Conservation (phyloP, 1,139 yeast species). For the Taphrina deformans region DNA sequence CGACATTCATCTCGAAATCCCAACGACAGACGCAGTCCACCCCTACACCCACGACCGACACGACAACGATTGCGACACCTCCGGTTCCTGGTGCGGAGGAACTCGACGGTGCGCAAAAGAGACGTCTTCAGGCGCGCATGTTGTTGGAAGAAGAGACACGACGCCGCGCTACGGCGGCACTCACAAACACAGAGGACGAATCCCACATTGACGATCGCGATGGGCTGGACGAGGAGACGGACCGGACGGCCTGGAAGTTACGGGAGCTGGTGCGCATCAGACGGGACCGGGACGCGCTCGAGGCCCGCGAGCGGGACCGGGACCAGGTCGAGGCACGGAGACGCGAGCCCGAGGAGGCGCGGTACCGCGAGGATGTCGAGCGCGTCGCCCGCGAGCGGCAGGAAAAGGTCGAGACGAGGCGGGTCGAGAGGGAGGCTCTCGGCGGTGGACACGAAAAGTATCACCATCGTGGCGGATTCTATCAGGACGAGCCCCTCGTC, state of each 20-base stretch:
- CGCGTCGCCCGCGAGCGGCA: slow-evolving; percentile 36
- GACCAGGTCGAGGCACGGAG: slow-evolving; percentile 48
- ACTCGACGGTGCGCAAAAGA: slow-evolving; percentile 9
- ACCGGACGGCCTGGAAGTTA: slow-evolving; percentile 52
- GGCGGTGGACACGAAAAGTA: slow-evolving; percentile 42
- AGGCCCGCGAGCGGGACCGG: slow-evolving; percentile 47
- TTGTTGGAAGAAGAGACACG: neutral
- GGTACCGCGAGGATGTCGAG: slow-evolving; percentile 39
- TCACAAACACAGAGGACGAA: slow-evolving; percentile 40
- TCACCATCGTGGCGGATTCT: slow-evolving; percentile 48
- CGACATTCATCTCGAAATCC: slow-evolving; percentile 3
- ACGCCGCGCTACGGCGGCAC: neutral
- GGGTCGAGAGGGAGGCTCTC: neutral
- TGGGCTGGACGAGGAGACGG: slow-evolving; percentile 54
- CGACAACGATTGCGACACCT: neutral
- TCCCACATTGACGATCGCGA: slow-evolving; percentile 56
- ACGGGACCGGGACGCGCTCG: slow-evolving; percentile 51
- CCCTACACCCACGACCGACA: neutral
- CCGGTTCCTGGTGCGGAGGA: neutral
- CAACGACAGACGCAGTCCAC: neutral
- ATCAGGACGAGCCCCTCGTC: slow-evolving; percentile 38
- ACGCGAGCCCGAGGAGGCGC: slow-evolving; percentile 44
- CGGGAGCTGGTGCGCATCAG: slow-evolving; percentile 50
- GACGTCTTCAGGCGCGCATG: slow-evolving; percentile 4
- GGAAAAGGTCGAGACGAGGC: slow-evolving; percentile 32